Percentiles rank a stretch among this genome's conserved stretches.
These are phyloP conservation scores for Yamadazyma tumulicola DNA, from an alignment of 805 yeast species.

Conservation along the genomic window DNA sequence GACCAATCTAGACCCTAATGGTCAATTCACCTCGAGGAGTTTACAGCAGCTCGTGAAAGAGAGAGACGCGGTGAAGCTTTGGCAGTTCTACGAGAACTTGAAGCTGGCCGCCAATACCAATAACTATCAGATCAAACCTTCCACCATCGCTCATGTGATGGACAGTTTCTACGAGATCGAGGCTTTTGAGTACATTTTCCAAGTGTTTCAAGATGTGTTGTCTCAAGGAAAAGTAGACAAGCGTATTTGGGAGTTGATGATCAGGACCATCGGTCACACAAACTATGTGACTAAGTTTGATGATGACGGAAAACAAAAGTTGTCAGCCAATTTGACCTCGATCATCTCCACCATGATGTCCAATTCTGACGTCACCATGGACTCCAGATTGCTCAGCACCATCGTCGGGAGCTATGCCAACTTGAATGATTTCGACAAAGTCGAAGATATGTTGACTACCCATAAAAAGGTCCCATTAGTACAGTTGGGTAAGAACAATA, in stretches of 20 bases:
- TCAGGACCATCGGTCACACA: constrained; percentile 46
- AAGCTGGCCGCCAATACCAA: constrained; percentile 3
- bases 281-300: constrained; percentile 19
- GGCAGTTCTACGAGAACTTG: constrained; percentile 22
- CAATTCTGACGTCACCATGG: constrained; percentile 29
- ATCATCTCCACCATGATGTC: constrained; percentile 28
- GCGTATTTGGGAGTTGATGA: constrained; percentile 61
- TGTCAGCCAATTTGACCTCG: constrained; percentile 21
- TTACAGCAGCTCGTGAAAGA: constrained; percentile 19
- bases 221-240: constrained; percentile 20
- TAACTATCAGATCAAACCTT: constrained; percentile 1
- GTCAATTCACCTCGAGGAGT: constrained; percentile 17
- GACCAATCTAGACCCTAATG: constrained; percentile 31
- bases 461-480: constrained; percentile 30
- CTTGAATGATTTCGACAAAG: constrained; percentile 38
- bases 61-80: constrained; percentile 18
- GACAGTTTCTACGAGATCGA: constrained; percentile 38
- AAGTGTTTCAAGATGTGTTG: constrained; percentile 50
- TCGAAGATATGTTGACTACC: constrained; percentile 34
- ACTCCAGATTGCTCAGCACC: constrained; percentile 46
- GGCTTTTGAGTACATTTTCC: constrained; percentile 33
- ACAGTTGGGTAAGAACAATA: constrained; percentile 40
- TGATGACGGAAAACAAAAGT: constrained; percentile 25
- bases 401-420: constrained; percentile 47
- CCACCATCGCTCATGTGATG: constrained; percentile 37